Evolutionary conservation across 2,329 filamentous ascomycete species (phyloP).

Genomic region (Colletotrichum filicis): DNA sequence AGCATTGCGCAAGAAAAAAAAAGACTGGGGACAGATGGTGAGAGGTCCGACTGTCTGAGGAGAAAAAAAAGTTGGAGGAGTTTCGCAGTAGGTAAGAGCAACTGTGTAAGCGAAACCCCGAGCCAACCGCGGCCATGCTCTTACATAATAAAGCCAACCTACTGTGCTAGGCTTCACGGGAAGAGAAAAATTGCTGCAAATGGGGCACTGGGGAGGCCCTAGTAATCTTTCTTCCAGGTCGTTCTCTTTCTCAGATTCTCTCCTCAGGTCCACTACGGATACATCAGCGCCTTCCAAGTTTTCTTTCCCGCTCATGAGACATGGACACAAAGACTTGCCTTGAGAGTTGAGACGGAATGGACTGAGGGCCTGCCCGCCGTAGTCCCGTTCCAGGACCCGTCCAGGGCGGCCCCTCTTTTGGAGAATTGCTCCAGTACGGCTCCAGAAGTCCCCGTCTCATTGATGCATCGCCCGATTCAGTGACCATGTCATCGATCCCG

Average conservation of each 20-base stretch:
- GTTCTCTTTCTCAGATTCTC: too few relatives aligned
- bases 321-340: neutral
- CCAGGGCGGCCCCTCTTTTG: neutral
- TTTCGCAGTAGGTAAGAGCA: constrained; percentile 31
- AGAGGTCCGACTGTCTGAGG: constrained; percentile 5
- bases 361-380: neutral
- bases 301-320: neutral
- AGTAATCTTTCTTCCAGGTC: neutral
- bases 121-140: constrained; percentile 35
- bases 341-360: neutral
- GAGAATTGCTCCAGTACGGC: constrained; percentile 3
- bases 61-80: neutral
- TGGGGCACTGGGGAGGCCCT: constrained; percentile 12
- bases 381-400: neutral
- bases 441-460: constrained; percentile 6
- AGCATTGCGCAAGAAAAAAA: constrained; percentile 11
- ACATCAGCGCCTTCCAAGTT: neutral
- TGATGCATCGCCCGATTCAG: constrained; percentile 25
- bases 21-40: constrained; percentile 27
- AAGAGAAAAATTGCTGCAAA: neutral
- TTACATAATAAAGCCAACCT: constrained; percentile 34
- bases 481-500: constrained; percentile 21
- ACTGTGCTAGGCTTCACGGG: neutral
- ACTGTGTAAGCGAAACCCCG: constrained; percentile 15
- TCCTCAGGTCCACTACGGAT: neutral